These are phyloP conservation scores for Diaporthe citriasiana DNA, from an alignment of 2,329 filamentous ascomycete genomes.

Conservation along the genomic window DNA sequence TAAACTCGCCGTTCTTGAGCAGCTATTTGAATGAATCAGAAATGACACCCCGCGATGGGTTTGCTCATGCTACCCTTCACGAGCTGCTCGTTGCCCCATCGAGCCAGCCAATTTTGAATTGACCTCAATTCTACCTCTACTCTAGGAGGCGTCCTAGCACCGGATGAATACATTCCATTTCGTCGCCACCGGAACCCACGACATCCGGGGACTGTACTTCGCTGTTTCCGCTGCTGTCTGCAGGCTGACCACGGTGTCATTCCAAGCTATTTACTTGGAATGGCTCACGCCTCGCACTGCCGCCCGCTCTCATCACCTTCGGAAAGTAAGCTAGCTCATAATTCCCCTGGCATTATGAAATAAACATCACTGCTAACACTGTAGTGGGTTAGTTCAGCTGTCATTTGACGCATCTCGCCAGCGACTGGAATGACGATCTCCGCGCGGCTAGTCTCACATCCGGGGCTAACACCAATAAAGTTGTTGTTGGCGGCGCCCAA, in stretches of 20 bases:
- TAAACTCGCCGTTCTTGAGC: neutral
- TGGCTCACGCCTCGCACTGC: neutral
- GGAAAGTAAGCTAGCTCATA: neutral
- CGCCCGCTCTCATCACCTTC: neutral
- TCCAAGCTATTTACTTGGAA: neutral
- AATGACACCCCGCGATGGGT: neutral
- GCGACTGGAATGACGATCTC: slow-evolving; percentile 27
- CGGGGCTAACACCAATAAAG: slow-evolving; percentile 21
- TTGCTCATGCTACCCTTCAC: neutral
- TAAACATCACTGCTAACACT: slow-evolving; percentile 4
- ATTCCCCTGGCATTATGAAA: neutral
- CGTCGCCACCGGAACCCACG: neutral
- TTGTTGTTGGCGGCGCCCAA: neutral
- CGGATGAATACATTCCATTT: no score
- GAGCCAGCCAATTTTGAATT: neutral
- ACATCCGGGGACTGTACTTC: neutral
- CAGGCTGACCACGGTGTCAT: neutral
- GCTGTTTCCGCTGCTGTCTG: neutral
- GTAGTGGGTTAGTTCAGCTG: no score
- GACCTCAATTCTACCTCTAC: neutral
- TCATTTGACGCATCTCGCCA: neutral
- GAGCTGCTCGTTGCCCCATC: neutral
- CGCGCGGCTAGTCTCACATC: slow-evolving; percentile 25
- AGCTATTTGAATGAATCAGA: neutral
- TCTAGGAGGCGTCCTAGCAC: neutral